Evolutionary conservation across 2,329 filamentous ascomycete species (phyloP), one percentile per base, ranked within the genome.

Genomic region (Monosporascus sp.): DNA sequence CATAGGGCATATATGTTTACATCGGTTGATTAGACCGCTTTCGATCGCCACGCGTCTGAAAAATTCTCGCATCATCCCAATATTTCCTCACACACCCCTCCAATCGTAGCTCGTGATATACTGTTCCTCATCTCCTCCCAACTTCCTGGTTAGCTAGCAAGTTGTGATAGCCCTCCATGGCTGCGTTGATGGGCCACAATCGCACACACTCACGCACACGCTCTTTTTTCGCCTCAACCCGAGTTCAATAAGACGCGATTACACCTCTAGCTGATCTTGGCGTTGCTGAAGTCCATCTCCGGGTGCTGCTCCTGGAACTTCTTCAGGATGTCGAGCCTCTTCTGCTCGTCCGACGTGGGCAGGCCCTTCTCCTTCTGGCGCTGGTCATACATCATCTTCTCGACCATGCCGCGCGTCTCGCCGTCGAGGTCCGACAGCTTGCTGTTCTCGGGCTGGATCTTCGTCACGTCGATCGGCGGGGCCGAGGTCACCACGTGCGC

Each of bases 311-410:
- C 78, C 82, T 97, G 88, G 75, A 99, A 97, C 77, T 95, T 91
- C 75, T 89, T 88, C 68, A 99, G 75, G 64, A 99, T 87, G 52
- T 99, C 93, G 68, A 85, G 74, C 82, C 97, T 97, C 79, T 92
- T 90, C 80, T 96, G 86, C 77, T 99, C 94, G 62, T 97, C 94
- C 60, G 90, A 96, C 14, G 87, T 91, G 47, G 91, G 90, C 72
- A 88, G 81, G 5, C 94, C 94, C 72, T 82, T 78, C 77, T 97
- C 92, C 84, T 99, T 99, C 77, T 97, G 92, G 61, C 89, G 81
- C 79, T 99, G 94, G 76, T 99, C 94, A 66, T 82, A 99, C 94
- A 99, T 99, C 94, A 99, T 99, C 84, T 99, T 99, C 84, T 99
- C 94, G 45, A 99, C 94, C 93, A 99, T 97, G 55, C 86, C 83